Evolutionary conservation across 805 yeast species (phyloP), one percentile per base, ranked within the genome.

Genomic region (Lachancea dasiensis): DNA sequence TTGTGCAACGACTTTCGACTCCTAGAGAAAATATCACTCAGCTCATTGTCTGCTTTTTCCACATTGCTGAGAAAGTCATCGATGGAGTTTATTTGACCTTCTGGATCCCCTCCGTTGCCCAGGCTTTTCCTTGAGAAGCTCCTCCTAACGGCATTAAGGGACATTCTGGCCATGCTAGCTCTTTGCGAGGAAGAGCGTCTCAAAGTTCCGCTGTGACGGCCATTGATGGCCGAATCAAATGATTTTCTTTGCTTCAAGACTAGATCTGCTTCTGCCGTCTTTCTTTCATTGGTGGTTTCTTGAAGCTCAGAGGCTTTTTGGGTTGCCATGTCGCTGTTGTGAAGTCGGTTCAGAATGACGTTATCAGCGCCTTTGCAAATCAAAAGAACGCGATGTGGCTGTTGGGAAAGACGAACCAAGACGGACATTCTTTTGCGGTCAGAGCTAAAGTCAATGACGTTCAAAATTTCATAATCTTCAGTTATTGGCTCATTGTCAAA

Each of bases 301-400:
- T 78, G 60, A 6, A 86, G 71, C 39, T 86, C 86, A n/a, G 61
- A 65, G 30, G 80, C 73, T 53, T 82, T 86, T n/a, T 58, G 54
- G 15, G 64, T 60, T 0, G 94, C 95, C 34, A 81, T 36, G 1
- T 72, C 73, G 0, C 72, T 48, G 45, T 79, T 67, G 40, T 68
- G 70, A 41, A 92, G 66, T 41, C 84, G 72, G 36, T 89, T 95
- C 36, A 89, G 58, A 34, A 92, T 85, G 8, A 90, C 73, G 51
- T 86, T 86, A 58, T 92, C 98, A 2, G 99, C 98, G 38, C 98
- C 99, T 62, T 92, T 92, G 62, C 95, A 86, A 29, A 92, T 65
- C 46, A 92, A 54, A 31, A 90, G 76, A 16, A 87, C 71, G 41
- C 82, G 71, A 5, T 75, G 75, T 2, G 46, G 41, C 14, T 51